Evolutionary conservation across 164 flowering plant genomes (phyloP), one percentile per base, ranked within the genome.

Genomic region (Kalanchoe fedtschenkoi): DNA sequence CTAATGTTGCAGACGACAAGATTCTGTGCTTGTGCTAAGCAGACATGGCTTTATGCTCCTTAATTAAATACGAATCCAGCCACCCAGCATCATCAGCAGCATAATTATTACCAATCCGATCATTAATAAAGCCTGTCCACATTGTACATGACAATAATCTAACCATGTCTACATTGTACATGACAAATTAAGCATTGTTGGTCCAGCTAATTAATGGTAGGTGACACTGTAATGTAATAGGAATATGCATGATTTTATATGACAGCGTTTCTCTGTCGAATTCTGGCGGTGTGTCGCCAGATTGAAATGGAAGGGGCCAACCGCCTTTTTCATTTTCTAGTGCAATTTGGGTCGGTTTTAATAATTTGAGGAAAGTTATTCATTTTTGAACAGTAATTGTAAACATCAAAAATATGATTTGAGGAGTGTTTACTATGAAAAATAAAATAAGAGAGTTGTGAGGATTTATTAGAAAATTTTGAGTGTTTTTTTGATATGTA

Each of bases 111-210:
- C 3, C 24, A 19, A 47, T 47, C 54, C 5, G 29, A 3, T 47
- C 28, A 22, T 22, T 47, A 47, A 3, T 22, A 47, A 22, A 21
- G 54, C 24, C 24, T 47, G 54, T 46, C 54, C 24, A 22, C 54
- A 47, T 21, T 47, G 54, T 47, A 47, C 29, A 47, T 47, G 54
- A 47, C 54, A 47, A 47, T n/a, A n/a, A n/a, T n/a, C n/a, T n/a
- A n/a, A n/a, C n/a, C 24, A 22, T 47, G 54, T 46, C 54, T 47
- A 22, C 54, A 47, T 21, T 47, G 54, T 47, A 47, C 29, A 47
- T 47, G 54, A 47, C 54, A 47, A 47, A 21, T 0, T 46, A 19
- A 21, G 24, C 54, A 47, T 47, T 47, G 54, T 47, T 29, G 14
- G 21, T 21, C 54, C 29, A 47, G 29, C 54, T 47, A 47, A 47